A percentile compares a stretch with the other conserved stretches of the same genome.
Evolutionary conservation across 129 eudicot species (phyloP).

Genomic region (Saposhnikovia divaricata): DNA sequence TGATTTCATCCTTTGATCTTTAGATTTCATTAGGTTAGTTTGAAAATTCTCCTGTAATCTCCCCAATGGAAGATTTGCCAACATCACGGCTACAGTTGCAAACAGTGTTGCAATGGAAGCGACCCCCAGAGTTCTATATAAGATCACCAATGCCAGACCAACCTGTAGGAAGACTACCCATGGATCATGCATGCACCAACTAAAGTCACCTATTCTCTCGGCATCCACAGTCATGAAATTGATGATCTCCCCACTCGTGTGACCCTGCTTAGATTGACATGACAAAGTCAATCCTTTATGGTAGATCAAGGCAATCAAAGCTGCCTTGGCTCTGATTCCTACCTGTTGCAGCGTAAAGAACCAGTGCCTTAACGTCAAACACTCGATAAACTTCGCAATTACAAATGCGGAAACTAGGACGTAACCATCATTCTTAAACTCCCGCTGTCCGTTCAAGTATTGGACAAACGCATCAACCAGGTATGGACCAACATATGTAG

Average conservation of each 20-base stretch:
- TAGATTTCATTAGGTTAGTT: slow-evolving; percentile 57
- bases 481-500: slow-evolving; percentile 71
- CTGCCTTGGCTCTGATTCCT: slow-evolving; percentile 48
- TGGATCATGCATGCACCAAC: slow-evolving; percentile 70
- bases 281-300: slow-evolving; percentile 71
- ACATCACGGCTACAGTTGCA: slow-evolving; percentile 52
- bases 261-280: slow-evolving; percentile 48
- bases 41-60: slow-evolving; percentile 61
- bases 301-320: slow-evolving; percentile 59
- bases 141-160: slow-evolving; percentile 44
- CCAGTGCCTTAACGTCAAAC: slow-evolving; percentile 60
- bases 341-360: slow-evolving; percentile 52
- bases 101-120: slow-evolving; percentile 57
- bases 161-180: slow-evolving; percentile 69
- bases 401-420: slow-evolving; percentile 49
- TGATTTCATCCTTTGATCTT: slow-evolving; percentile 83
- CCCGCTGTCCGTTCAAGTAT: slow-evolving; percentile 51
- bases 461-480: slow-evolving; percentile 63
- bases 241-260: slow-evolving; percentile 70
- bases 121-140: slow-evolving; percentile 63
- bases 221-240: slow-evolving; percentile 89
- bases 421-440: slow-evolving; percentile 28
- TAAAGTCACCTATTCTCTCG: slow-evolving; percentile 58
- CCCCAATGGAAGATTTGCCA: slow-evolving; percentile 62
- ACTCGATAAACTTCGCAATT: slow-evolving; percentile 59